Conservation (phyloP, 2,329 filamentous ascomycete species). For the Paradendryphiella salina region DNA sequence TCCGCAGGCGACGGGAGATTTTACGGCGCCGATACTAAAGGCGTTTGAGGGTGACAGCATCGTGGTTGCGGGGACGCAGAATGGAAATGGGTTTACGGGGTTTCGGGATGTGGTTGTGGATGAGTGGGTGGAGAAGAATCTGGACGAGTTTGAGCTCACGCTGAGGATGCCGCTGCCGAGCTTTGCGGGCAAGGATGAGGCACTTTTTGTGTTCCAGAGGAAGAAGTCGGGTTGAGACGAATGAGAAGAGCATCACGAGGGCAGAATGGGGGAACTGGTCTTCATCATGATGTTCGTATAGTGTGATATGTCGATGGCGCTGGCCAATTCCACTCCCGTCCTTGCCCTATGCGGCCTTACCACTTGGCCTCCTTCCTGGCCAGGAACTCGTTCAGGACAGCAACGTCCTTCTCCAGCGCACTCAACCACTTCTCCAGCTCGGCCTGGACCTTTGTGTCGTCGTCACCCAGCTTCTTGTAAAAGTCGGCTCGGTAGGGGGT, state of each 20-base stretch:
- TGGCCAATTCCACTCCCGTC: background rate
- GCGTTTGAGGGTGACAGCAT: slow-evolving; percentile 66
- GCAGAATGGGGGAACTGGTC: background rate
- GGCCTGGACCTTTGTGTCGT: slow-evolving; percentile 63
- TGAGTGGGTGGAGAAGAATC: slow-evolving; percentile 65
- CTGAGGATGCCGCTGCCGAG: slow-evolving; percentile 70
- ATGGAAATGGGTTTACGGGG: slow-evolving; percentile 72
- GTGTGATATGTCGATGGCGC: background rate
- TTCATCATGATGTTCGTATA: slow-evolving; percentile 1
- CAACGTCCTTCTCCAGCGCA: slow-evolving; percentile 76
- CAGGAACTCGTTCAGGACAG: slow-evolving; percentile 69
- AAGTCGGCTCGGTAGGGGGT: slow-evolving; percentile 94
- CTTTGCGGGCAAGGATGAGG: slow-evolving; percentile 78
- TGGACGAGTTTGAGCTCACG: slow-evolving; percentile 61
- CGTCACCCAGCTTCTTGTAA: slow-evolving; percentile 79
- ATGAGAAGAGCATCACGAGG: background rate
- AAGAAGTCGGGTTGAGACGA: slow-evolving; percentile 14
- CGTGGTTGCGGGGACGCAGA: slow-evolving; percentile 75
- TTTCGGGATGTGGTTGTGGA: slow-evolving; percentile 67
- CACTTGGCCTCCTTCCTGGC: slow-evolving; percentile 41
- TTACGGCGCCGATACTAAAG: slow-evolving; percentile 64
- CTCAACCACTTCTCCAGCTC: slow-evolving; percentile 72
- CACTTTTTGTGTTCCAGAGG: slow-evolving; percentile 65
- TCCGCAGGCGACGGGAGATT: slow-evolving; percentile 68
- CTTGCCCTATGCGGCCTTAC: slow-evolving; percentile 18